Conservation (phyloP, 805 yeast species). For the Cyberlindnera saturnus region DNA sequence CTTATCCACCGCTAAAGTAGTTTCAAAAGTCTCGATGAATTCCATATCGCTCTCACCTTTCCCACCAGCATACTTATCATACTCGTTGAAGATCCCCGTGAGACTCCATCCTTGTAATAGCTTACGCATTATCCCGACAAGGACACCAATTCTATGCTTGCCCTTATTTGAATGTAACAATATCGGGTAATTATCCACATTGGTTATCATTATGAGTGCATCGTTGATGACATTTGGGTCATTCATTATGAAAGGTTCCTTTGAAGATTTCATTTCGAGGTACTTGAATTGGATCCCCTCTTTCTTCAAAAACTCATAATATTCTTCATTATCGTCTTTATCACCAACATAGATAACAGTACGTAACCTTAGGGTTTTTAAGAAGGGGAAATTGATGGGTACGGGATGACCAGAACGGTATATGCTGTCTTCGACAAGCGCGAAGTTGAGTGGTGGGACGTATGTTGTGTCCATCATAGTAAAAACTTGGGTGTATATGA, state of each 20-base stretch:
- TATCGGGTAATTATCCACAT: slow-evolving; percentile 75
- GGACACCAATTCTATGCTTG: slow-evolving; percentile 88
- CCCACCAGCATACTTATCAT: slow-evolving; percentile 87
- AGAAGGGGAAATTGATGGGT: slow-evolving; percentile 75
- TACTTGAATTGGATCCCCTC: slow-evolving; percentile 51
- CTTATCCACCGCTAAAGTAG: slow-evolving; percentile 44
- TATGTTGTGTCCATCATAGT: slow-evolving; percentile 21
- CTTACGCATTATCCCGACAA: slow-evolving; percentile 87
- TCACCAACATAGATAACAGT: slow-evolving; percentile 86
- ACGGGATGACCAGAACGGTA: slow-evolving; percentile 94
- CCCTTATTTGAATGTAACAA: slow-evolving; percentile 93
- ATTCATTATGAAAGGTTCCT: slow-evolving; percentile 62
- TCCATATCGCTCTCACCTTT: slow-evolving; percentile 90
- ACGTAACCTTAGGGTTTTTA: slow-evolving; percentile 59
- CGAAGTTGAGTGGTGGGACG: slow-evolving; percentile 90
- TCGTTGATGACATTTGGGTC: slow-evolving; percentile 51
- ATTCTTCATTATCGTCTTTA: slow-evolving; percentile 57
- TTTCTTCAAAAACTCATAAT: slow-evolving; percentile 59
- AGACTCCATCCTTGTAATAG: slow-evolving; percentile 88
- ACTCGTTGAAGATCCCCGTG: slow-evolving; percentile 90
- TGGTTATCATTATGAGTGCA: slow-evolving; percentile 51
- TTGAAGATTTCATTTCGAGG: slow-evolving; percentile 64
- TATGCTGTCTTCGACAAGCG: slow-evolving; percentile 80
- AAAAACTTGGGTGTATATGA: background rate
- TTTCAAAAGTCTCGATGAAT: slow-evolving; percentile 79